Percentiles rank a stretch among this genome's conserved stretches.
These are phyloP conservation scores for Aspergillus fijiensis DNA, from an alignment of 2,329 filamentous ascomycete species.

Conservation along the genomic window DNA sequence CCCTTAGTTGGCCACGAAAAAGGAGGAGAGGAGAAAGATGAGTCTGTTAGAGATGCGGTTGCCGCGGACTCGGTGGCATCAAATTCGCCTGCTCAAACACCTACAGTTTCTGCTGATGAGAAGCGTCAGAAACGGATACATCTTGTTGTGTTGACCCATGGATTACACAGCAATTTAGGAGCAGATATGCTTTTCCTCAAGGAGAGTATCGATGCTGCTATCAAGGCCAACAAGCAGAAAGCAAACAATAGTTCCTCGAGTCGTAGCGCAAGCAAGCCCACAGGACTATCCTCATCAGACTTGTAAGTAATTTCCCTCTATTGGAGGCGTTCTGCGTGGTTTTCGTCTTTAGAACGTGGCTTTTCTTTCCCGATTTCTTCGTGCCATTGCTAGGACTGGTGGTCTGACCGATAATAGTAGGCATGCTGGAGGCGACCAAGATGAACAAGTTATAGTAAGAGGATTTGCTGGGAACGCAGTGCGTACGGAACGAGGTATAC, in stretches of 20 bases:
- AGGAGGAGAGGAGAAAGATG: slow-evolving; percentile 41
- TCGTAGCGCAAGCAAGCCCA: background rate
- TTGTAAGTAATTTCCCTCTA: background rate
- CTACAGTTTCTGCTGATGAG: slow-evolving; percentile 16
- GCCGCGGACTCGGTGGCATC: slow-evolving; percentile 18
- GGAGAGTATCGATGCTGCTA: slow-evolving; percentile 88
- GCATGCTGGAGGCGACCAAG: slow-evolving; percentile 35
- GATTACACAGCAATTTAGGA: slow-evolving; percentile 90
- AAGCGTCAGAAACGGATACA: slow-evolving; percentile 61
- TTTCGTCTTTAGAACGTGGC: background rate
- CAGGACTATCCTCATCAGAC: background rate
- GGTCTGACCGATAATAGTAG: background rate
- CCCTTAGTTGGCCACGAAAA: slow-evolving; percentile 56
- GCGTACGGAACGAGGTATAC: slow-evolving; percentile 90
- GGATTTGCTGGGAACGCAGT: slow-evolving; percentile 89
- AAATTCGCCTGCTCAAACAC: slow-evolving; percentile 2
- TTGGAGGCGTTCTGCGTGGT: background rate
- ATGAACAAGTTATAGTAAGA: slow-evolving; percentile 79
- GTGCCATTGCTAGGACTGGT: background rate
- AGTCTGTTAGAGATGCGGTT: slow-evolving; percentile 17
- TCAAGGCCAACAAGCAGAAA: slow-evolving; percentile 62
- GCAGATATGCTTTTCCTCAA: slow-evolving; percentile 97
- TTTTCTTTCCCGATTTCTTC: background rate
- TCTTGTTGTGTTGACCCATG: slow-evolving; percentile 88
- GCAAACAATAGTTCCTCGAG: slow-evolving; percentile 22